Evolutionary conservation across 768 basidiomycete species (phyloP).

Genomic region (Suillus fuscotomentosus): DNA sequence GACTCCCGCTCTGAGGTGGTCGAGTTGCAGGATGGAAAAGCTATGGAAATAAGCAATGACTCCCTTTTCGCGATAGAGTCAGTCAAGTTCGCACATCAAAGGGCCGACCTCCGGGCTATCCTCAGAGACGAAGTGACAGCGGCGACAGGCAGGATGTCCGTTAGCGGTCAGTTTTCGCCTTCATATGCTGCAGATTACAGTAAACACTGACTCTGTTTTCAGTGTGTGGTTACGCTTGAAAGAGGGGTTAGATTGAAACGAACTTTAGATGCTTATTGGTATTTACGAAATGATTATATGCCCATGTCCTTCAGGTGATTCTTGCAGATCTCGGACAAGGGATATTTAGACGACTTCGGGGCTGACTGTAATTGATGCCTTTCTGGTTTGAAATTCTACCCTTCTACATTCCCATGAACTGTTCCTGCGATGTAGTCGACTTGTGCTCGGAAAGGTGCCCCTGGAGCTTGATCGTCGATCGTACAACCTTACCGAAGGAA

Average conservation of each 20-base stretch:
- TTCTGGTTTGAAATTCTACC: too few relatives aligned
- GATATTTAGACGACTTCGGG: background rate
- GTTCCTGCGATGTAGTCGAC: too few relatives aligned
- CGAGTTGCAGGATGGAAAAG: slow-evolving; percentile 6
- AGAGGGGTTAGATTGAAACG: background rate
- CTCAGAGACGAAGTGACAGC: slow-evolving; percentile 33
- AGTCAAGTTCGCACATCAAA: slow-evolving; percentile 30
- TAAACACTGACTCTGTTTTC: background rate
- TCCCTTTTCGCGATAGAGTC: slow-evolving; percentile 21
- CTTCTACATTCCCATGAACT: too few relatives aligned
- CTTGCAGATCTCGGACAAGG: background rate
- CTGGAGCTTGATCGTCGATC: too few relatives aligned
- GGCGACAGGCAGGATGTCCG: slow-evolving; percentile 36
- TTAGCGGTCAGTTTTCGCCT: slow-evolving; percentile 37
- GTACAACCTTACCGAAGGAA: too few relatives aligned
- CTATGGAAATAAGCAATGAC: slow-evolving; percentile 8
- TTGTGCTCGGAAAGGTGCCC: too few relatives aligned
- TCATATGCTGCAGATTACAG: background rate
- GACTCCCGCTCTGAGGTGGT: slow-evolving; percentile 20
- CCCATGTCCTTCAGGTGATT: background rate
- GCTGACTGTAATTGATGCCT: background rate
- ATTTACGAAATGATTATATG: background rate
- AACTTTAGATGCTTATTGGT: background rate
- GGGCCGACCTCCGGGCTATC: slow-evolving; percentile 37
- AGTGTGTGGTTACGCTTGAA: slow-evolving; percentile 43